A percentile compares a stretch with the other conserved stretches of the same genome.
phyloP scores from a whole-genome alignment of 805 yeast species.

The Limtongozyma cylindracea region DNA sequence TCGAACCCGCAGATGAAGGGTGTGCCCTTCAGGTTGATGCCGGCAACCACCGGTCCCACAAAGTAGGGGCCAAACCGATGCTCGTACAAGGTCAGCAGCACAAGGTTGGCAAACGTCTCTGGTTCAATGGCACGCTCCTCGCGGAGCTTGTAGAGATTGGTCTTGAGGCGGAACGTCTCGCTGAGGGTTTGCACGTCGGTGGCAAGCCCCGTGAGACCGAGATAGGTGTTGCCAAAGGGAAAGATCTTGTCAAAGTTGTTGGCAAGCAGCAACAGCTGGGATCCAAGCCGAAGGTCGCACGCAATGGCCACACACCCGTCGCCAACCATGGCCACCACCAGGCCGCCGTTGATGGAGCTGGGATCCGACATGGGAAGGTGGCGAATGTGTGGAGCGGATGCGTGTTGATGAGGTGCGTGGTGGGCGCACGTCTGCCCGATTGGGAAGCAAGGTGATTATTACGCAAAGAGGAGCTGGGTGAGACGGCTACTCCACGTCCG shows the following conservation, averaged over 20 bases:
- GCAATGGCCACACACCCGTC: conserved; percentile 97
- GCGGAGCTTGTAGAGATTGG: conserved; percentile 69
- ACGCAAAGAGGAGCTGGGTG: no score
- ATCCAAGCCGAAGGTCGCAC: conserved; percentile 80
- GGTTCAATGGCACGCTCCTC: conserved; percentile 92
- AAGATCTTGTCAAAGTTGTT: conserved; percentile 87
- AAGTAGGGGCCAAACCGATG: conserved; percentile 91
- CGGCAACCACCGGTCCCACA: conserved; percentile 92
- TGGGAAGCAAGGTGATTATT: no score
- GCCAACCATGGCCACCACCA: conserved; percentile 97
- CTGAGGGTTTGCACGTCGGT: conserved; percentile 75
- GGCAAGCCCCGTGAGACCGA: conserved; percentile 90
- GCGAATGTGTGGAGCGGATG: no score
- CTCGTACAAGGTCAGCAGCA: conserved; percentile 74
- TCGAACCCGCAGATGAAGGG: conserved; percentile 95
- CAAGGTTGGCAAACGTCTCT: conserved; percentile 75
- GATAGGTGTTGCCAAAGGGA: conserved; percentile 51
- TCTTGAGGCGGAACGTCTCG: conserved; percentile 62
- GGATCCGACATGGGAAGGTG: conserved; percentile 73
- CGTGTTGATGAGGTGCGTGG: no score
- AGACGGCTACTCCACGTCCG: no score
- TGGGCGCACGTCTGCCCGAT: no score
- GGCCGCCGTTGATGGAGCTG: conserved; percentile 71
- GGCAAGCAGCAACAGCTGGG: conserved; percentile 78
- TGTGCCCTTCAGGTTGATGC: conserved; percentile 54